Evolutionary conservation across 2,329 filamentous ascomycete species (phyloP).

Genomic region (Mycosphaerelloides madeirae): DNA sequence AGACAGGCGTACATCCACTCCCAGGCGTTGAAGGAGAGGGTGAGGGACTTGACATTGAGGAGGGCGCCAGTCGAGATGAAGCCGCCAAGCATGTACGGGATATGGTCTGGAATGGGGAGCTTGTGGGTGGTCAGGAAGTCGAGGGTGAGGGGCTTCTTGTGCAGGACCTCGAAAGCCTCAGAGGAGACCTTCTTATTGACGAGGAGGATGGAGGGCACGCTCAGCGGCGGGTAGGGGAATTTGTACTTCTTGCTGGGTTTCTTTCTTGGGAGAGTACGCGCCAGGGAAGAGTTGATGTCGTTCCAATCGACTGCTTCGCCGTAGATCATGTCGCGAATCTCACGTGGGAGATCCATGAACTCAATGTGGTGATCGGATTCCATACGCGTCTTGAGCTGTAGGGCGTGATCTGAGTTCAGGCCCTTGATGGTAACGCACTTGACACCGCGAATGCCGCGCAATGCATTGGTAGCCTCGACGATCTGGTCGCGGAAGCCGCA

Average conservation of each 20-base stretch:
- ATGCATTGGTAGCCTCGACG: slow-evolving; percentile 10
- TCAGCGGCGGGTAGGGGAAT: slow-evolving; percentile 12
- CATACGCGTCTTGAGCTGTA: slow-evolving; percentile 22
- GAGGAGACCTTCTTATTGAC: slow-evolving; percentile 32
- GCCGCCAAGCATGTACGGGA: slow-evolving; percentile 15
- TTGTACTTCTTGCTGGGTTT: not conserved
- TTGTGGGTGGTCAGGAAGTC: slow-evolving; percentile 12
- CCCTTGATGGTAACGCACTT: slow-evolving; percentile 22
- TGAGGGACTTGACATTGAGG: slow-evolving; percentile 19
- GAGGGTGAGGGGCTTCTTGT: slow-evolving; percentile 27
- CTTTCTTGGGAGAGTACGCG: slow-evolving; percentile 13
- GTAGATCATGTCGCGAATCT: slow-evolving; percentile 30
- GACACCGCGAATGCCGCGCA: slow-evolving; percentile 21
- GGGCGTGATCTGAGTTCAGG: slow-evolving; percentile 20
- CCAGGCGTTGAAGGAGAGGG: slow-evolving; percentile 24
- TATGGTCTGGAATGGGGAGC: slow-evolving; percentile 3
- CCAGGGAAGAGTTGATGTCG: slow-evolving; percentile 17
- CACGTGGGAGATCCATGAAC: slow-evolving; percentile 25
- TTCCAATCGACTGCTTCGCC: slow-evolving; percentile 21
- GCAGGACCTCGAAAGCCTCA: slow-evolving; percentile 29
- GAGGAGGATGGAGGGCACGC: slow-evolving; percentile 32
- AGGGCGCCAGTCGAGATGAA: slow-evolving; percentile 24
- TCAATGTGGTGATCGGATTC: slow-evolving; percentile 9
- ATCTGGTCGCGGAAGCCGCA: slow-evolving; percentile 30
- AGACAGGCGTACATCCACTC: slow-evolving; percentile 24